Percentiles rank a stretch among this genome's conserved stretches.
Evolutionary conservation across 768 basidiomycete species (phyloP).

Genomic region (Lactarius pseudohatsudake): DNA sequence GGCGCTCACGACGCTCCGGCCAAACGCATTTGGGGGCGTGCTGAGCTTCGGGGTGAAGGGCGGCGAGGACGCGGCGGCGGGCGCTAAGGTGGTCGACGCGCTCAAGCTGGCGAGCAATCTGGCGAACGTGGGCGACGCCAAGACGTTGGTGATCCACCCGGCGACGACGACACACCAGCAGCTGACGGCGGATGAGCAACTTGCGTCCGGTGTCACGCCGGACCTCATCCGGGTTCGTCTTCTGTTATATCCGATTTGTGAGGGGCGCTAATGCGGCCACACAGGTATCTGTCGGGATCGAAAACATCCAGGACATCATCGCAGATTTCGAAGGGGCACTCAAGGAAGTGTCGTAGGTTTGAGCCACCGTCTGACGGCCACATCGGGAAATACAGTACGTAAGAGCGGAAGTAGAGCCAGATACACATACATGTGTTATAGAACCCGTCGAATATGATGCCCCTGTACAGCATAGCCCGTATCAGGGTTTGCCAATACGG

Average conservation of each 20-base stretch:
- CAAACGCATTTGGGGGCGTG: conserved; percentile 66
- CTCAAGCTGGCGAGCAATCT: conserved; percentile 70
- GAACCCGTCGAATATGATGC: not conserved
- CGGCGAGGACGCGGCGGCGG: conserved; percentile 40
- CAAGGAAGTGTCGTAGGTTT: conserved; percentile 30
- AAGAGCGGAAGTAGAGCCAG: not conserved
- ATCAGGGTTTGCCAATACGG: not conserved
- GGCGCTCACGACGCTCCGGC: conserved; percentile 57
- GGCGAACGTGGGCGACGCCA: conserved; percentile 77
- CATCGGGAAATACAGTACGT: not conserved
- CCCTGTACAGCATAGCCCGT: not conserved
- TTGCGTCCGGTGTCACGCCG: conserved; percentile 66
- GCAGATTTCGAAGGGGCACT: conserved; percentile 44
- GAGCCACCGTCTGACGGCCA: not conserved
- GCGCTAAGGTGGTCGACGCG: conserved; percentile 64
- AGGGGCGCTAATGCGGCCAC: not conserved
- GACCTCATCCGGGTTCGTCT: conserved; percentile 67
- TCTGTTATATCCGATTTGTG: not conserved
- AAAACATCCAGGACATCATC: conserved; percentile 45
- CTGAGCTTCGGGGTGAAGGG: conserved; percentile 77
- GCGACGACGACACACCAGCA: conserved; percentile 78
- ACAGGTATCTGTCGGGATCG: conserved; percentile 45
- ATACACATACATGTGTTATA: not conserved
- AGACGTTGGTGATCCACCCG: conserved; percentile 79
- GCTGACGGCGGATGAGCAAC: conserved; percentile 58